Base-by-base conservation (phyloP, 345 rosid genomes). In the Bruguiera gymnorhiza region DNA sequence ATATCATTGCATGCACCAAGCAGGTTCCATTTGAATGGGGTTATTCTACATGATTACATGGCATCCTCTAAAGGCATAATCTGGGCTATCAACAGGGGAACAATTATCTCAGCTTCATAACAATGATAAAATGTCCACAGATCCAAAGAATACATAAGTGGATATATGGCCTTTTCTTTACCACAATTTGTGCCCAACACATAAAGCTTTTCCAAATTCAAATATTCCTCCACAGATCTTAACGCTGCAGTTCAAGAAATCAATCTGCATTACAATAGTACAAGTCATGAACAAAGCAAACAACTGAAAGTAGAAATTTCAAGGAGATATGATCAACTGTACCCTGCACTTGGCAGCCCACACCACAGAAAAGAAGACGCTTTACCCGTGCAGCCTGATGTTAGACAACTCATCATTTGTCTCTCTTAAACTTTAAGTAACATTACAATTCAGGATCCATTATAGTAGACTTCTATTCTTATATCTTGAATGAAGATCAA, bases 311-410 rank as follows among this genome's bases (percentile, higher is more conserved):
- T 19, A 53, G 31, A 55, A 51, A 66, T 67, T 46, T 55, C 62
- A 31, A 60, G 71, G 60, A 67, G 48, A 50, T 62, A 71, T 65
- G 15, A 61, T 31, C 66, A 65, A 36, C 32, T 62, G 59, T 73
- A 93, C 98, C 98, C 80, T 89, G 97, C 74, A 93, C 98, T 88
- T 93, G 98, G 82, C 98, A 93, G 66, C 98, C 97, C 66, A 93
- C 98, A 32, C 98, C 98, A 78, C 98, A 91, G 66, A 93, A 91
- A 73, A 93, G 97, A 74, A 93, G 94, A 78, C 96, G 93, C 73
- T 93, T 93, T 39, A 93, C 96, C 36, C 98, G 94, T 8, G 97
- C 91, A 62, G 97, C 85, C 98, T 93, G 82, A 76, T 61, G 20
- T 57, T 69, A 43, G 24, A 63, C 20, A 76, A 71, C 58, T 32